These are phyloP conservation scores for Akanthomyces dipterigenus DNA, from an alignment of 2,329 filamentous ascomycete species.

Conservation along the genomic window DNA sequence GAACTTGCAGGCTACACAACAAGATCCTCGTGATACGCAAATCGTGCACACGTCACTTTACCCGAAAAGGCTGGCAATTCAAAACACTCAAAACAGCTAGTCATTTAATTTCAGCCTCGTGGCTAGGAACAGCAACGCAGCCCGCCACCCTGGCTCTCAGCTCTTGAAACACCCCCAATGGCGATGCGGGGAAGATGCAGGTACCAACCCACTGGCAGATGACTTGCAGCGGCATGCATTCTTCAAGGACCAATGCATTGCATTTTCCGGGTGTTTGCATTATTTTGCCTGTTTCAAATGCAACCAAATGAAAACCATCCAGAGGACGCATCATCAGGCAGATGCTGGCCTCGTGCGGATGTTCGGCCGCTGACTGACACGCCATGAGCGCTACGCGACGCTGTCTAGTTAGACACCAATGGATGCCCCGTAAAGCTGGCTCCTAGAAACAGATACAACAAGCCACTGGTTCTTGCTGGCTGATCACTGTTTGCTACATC, in stretches of 20 bases:
- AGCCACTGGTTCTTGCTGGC: background rate
- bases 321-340: too few relatives aligned
- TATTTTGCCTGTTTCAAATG: background rate
- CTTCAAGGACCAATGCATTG: background rate
- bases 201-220: background rate
- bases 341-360: background rate
- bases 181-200: background rate
- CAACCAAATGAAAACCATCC: too few relatives aligned
- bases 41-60: background rate
- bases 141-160: background rate
- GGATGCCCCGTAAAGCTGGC: background rate
- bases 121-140: background rate
- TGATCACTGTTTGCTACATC: background rate
- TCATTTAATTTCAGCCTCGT: background rate
- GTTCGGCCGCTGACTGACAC: background rate
- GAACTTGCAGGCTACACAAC: background rate
- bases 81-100: background rate
- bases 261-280: background rate
- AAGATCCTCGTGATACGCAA: background rate
- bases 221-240: background rate
- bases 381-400: background rate
- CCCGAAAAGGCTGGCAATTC: background rate
- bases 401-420: background rate
- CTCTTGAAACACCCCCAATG: slow-evolving; percentile 1
- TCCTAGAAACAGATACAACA: background rate